Evolutionary conservation across 2,329 filamentous ascomycete genomes (phyloP).

Genomic region (Rhynchosporium agropyri): DNA sequence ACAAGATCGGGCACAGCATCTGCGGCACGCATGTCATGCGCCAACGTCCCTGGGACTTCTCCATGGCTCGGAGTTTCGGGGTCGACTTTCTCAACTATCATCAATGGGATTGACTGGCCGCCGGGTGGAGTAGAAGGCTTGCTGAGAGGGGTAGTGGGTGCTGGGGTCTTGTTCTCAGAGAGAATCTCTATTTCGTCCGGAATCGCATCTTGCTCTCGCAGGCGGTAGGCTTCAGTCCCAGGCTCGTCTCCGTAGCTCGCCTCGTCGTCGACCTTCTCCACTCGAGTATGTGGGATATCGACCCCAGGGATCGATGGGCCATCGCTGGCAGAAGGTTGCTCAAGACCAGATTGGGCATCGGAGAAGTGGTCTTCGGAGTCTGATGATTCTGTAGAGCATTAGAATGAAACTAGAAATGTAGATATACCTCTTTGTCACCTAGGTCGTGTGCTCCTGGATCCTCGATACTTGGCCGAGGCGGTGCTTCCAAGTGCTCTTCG

Average conservation of each 20-base stretch:
- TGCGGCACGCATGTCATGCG: slow-evolving; percentile 56
- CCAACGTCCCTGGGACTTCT: slow-evolving; percentile 62
- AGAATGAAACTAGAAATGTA: slow-evolving; percentile 14
- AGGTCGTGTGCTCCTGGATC: slow-evolving; percentile 64
- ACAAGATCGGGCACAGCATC: slow-evolving; percentile 66
- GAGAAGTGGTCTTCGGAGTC: slow-evolving; percentile 73
- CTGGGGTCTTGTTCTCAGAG: slow-evolving; percentile 22
- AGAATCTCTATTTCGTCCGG: slow-evolving; percentile 60
- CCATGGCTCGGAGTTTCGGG: slow-evolving; percentile 56
- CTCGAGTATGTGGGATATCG: slow-evolving; percentile 56
- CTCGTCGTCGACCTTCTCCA: slow-evolving; percentile 61
- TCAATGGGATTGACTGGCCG: slow-evolving; percentile 55
- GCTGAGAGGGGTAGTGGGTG: slow-evolving; percentile 17
- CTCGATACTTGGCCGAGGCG: slow-evolving; percentile 46
- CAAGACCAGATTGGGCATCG: slow-evolving; percentile 59
- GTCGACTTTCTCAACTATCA: slow-evolving; percentile 60
- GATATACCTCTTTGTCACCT: slow-evolving; percentile 47
- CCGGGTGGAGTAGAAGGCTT: slow-evolving; percentile 32
- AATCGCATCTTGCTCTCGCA: slow-evolving; percentile 58
- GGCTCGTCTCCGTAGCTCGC: slow-evolving; percentile 64
- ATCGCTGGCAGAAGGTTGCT: slow-evolving; percentile 46
- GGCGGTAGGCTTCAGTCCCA: slow-evolving; percentile 59
- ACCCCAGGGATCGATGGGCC: slow-evolving; percentile 45
- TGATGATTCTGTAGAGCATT: slow-evolving; percentile 50
- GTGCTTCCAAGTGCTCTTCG: slow-evolving; percentile 47